Evolutionary conservation across 2,329 filamentous ascomycete genomes (phyloP).

Genomic region (Clonostachys sp.): DNA sequence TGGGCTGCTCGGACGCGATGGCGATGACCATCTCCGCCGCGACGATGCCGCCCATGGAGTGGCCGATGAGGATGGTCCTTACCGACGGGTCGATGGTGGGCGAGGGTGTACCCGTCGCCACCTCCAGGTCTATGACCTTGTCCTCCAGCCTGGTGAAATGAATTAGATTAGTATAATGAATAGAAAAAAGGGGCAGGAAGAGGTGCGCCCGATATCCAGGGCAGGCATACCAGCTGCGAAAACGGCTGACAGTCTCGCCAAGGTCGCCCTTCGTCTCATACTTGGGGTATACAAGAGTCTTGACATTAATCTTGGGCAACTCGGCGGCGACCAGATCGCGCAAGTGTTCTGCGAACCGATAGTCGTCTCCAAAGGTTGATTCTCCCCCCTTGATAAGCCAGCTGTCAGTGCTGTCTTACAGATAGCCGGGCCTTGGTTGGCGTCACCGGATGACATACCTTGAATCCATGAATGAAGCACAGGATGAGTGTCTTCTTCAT

Average conservation of each 20-base stretch:
- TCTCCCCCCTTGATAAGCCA: constrained; percentile 57
- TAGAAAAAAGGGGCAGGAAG: neutral
- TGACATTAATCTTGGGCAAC: constrained; percentile 65
- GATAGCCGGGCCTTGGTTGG: neutral
- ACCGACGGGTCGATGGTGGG: constrained; percentile 86
- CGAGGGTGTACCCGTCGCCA: constrained; percentile 71
- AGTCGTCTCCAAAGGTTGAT: constrained; percentile 65
- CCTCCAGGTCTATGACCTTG: constrained; percentile 91
- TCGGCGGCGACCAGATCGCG: constrained; percentile 57
- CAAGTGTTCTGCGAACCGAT: constrained; percentile 68
- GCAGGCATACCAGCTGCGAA: constrained; percentile 64
- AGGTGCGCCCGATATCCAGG: neutral
- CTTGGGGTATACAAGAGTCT: constrained; percentile 68
- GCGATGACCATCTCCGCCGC: constrained; percentile 82
- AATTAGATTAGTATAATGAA: neutral
- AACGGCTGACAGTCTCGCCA: constrained; percentile 63
- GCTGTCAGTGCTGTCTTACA: neutral
- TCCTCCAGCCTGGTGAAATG: constrained; percentile 67
- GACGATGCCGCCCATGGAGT: constrained; percentile 92
- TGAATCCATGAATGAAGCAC: constrained; percentile 87
- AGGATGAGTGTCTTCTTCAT: constrained; percentile 73
- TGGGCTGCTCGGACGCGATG: constrained; percentile 53
- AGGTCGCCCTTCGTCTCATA: constrained; percentile 81
- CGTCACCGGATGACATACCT: constrained; percentile 38
- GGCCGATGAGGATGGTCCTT: constrained; percentile 75